Conservation (phyloP, 371 early-diverging fungal species). For the Rhizopus arrhizus region DNA sequence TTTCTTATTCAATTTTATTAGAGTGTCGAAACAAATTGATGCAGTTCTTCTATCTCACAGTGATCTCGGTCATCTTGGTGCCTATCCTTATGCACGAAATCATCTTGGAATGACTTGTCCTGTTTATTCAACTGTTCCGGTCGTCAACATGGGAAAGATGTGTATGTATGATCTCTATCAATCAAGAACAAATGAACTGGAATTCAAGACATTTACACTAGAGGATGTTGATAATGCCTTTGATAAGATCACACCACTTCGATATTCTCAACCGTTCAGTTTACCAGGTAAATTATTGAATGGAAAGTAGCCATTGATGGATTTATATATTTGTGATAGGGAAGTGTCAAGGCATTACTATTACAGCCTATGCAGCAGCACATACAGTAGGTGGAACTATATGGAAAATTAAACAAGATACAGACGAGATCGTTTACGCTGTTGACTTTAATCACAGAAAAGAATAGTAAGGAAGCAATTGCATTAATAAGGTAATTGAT, state of each 20-base stretch:
- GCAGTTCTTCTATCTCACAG: conserved; percentile 91
- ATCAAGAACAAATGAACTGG: conserved; percentile 68
- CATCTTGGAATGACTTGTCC: conserved; percentile 85
- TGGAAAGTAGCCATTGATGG: conserved; percentile 1
- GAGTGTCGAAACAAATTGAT: conserved; percentile 91
- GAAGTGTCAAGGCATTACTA: conserved; percentile 83
- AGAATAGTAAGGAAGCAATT: conserved; percentile 68
- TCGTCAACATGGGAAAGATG: conserved; percentile 91
- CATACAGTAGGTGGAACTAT: conserved; percentile 97
- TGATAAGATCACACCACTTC: conserved; percentile 77
- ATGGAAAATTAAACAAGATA: conserved; percentile 95
- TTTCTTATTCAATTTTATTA: conserved; percentile 24
- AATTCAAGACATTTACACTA: conserved; percentile 71
- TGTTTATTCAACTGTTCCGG: conserved; percentile 92
- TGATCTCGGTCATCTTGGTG: conserved; percentile 89
- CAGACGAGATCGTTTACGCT: conserved; percentile 93
- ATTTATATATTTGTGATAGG: conserved; percentile 43
- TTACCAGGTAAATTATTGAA: conserved; percentile 37
- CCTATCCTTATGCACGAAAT: conserved; percentile 80
- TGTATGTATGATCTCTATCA: conserved; percentile 79
- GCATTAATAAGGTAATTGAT: not conserved
- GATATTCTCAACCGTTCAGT: conserved; percentile 90
- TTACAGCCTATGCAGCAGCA: conserved; percentile 94
- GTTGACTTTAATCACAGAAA: conserved; percentile 96
- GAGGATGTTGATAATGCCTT: conserved; percentile 85